Evolutionary conservation across 257 asterid species (phyloP).

Genomic region (Schizonepeta tenuifolia): DNA sequence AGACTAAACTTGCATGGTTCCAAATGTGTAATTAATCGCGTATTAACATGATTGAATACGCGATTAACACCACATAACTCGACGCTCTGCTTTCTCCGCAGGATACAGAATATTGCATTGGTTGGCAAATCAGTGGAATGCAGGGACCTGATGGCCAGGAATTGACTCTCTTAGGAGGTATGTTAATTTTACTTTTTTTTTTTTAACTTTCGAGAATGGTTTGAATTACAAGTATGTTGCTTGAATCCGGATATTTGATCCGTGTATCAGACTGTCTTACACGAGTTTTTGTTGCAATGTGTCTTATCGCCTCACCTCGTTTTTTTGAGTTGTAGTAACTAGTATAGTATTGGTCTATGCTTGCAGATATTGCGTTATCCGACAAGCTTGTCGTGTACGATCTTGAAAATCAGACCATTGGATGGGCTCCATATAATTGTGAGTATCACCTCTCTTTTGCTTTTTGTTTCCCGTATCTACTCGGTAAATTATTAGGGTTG

Average conservation of each 20-base stretch:
- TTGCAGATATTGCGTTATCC: conserved; percentile 76
- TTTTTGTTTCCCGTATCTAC: background rate
- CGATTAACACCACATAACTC: background rate
- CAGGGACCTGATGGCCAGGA: conserved; percentile 55
- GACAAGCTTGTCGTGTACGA: conserved; percentile 86
- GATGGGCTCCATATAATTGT: conserved; percentile 84
- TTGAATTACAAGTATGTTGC: background rate
- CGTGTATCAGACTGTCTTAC: too few species aligned
- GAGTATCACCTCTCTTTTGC: conserved; percentile 37
- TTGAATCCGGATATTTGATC: too few species aligned
- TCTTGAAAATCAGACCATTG: conserved; percentile 77
- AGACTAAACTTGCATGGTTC: background rate
- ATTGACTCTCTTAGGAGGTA: conserved; percentile 69
- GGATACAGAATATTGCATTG: conserved; percentile 78
- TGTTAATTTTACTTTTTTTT: background rate
- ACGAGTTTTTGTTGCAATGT: too few species aligned
- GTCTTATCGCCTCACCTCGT: too few species aligned
- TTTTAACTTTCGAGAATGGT: too few species aligned
- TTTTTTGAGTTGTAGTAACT: too few species aligned
- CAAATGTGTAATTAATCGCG: background rate
- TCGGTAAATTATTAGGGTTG: background rate
- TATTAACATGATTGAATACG: too few species aligned
- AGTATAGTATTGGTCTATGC: background rate
- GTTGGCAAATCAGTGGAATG: conserved; percentile 75
- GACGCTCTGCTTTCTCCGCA: conserved; percentile 32